phyloP scores from a whole-genome alignment of 768 basidiomycete genomes.

The Boletales sp. region DNA sequence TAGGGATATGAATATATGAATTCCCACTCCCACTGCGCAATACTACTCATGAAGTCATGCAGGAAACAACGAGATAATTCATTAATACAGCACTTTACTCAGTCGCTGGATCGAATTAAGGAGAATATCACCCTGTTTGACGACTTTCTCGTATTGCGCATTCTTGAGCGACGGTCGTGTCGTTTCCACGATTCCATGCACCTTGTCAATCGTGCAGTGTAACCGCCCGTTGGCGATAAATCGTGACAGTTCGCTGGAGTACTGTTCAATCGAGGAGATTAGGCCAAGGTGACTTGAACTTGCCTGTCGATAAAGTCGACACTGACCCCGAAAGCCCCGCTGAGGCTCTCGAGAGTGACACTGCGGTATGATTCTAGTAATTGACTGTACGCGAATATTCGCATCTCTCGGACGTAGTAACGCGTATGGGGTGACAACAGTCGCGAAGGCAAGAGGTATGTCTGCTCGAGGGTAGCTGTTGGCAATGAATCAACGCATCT shows the following conservation, averaged over 20 bases:
- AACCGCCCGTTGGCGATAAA: constrained; percentile 89
- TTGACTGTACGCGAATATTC: constrained; percentile 89
- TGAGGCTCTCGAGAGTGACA: constrained; percentile 83
- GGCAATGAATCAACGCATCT: background rate
- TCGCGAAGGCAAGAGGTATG: constrained; percentile 82
- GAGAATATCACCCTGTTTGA: constrained; percentile 88
- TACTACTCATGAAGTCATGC: too few species aligned
- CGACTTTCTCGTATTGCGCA: constrained; percentile 88
- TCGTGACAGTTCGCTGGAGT: constrained; percentile 74
- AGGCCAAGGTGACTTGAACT: constrained; percentile 28
- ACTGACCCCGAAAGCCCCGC: constrained; percentile 84
- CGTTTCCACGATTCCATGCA: constrained; percentile 91
- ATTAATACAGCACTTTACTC: constrained; percentile 76
- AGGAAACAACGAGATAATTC: constrained; percentile 1
- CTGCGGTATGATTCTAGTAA: constrained; percentile 89
- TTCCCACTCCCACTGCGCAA: background rate
- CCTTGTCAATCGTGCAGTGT: constrained; percentile 89
- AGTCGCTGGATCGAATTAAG: constrained; percentile 84
- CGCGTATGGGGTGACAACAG: constrained; percentile 82
- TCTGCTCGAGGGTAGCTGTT: constrained; percentile 83
- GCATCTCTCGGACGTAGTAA: constrained; percentile 93
- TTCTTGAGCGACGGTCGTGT: constrained; percentile 74
- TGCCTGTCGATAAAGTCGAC: constrained; percentile 84
- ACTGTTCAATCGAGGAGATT: background rate
- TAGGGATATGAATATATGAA: background rate